Evolutionary conservation across 257 asterid species (phyloP), one percentile per base, ranked within the genome.

Genomic region (Primulina huaijiensis): DNA sequence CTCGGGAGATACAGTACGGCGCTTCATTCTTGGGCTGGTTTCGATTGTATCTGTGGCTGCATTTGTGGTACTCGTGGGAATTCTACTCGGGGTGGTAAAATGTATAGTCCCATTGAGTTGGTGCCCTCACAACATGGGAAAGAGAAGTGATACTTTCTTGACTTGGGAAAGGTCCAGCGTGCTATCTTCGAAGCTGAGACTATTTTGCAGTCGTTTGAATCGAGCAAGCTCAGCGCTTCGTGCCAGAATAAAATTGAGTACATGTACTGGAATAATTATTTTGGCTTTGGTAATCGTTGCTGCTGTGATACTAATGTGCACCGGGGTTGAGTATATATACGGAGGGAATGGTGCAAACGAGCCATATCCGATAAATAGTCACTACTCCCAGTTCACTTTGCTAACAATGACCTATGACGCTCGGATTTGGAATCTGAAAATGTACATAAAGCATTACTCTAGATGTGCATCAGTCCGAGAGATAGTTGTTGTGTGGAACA

Each of bases 401-500:
- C 35, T 94, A 57, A 84, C 99, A 31, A 94, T 94, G 99, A 91
- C 97, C 4, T 91, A 87, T 17, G 97, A 91, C 20, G 99, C 99
- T 10, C 96, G 99, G 17, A 81, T 91, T 7, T 94, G 99, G 99
- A 94, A 94, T 56, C 77, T 91, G 82, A 84, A 89, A 53, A 89
- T 91, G 95, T 91, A 79, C 11, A 69, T 94, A 61, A 85, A 89
- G 72, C 97, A 94, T 73, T 94, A 94, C 82, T 94, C 99, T 3
- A 79, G 97, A 70, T 94, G 99, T 66, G 74, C 97, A 10, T 94
- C 99, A 0, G 97, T 91, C n/a, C 91, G 95, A 0, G 99, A 94
- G 84, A 94, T 94, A 21, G 97, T 94, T 33, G 96, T 94, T 2
- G 90, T 88, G 37, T 94, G 99, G 99, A 94, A 94, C 89, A 91